Percentiles rank a stretch among this genome's conserved stretches.
Conservation (phyloP, 768 basidiomycete species). For the Suillus paluster region DNA sequence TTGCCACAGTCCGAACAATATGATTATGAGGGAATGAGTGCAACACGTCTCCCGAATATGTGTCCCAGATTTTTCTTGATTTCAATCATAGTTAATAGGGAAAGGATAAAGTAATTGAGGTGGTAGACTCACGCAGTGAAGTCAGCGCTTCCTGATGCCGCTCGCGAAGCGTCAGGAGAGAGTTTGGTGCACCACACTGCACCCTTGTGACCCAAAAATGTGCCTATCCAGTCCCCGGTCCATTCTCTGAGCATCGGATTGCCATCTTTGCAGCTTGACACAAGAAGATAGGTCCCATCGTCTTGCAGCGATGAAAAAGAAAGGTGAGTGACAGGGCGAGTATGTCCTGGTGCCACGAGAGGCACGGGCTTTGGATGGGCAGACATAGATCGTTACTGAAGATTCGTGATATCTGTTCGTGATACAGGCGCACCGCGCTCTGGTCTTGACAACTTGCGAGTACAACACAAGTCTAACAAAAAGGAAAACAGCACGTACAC, state of each 20-base stretch:
- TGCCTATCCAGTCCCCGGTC: constrained; percentile 99
- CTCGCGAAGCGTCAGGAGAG: constrained; percentile 81
- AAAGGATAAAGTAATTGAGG: constrained; percentile 2
- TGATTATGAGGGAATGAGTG: constrained; percentile 99
- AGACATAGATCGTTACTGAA: constrained; percentile 56
- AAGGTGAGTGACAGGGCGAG: constrained; percentile 89
- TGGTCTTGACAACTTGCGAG: constrained; percentile 16
- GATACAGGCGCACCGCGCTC: constrained; percentile 56
- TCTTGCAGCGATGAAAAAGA: constrained; percentile 88
- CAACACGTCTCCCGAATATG: constrained; percentile 82
- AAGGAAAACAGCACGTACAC: constrained; percentile 1
- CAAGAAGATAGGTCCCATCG: constrained; percentile 85
- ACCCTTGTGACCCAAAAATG: constrained; percentile 88
- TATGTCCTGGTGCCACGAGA: constrained; percentile 85
- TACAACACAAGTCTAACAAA: not conserved
- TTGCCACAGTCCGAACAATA: constrained; percentile 94
- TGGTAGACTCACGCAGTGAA: constrained; percentile 84
- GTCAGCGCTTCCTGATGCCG: constrained; percentile 93
- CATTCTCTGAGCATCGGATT: constrained; percentile 96
- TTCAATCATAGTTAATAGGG: constrained; percentile 11
- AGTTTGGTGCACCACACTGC: constrained; percentile 98
- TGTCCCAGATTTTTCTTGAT: constrained; percentile 93
- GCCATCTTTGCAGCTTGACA: constrained; percentile 98
- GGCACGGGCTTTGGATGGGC: constrained; percentile 69
- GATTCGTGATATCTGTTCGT: constrained; percentile 22